These are phyloP conservation scores for Linnemannia elongata DNA, from an alignment of 192 early-diverging fungal species.

Conservation along the genomic window DNA sequence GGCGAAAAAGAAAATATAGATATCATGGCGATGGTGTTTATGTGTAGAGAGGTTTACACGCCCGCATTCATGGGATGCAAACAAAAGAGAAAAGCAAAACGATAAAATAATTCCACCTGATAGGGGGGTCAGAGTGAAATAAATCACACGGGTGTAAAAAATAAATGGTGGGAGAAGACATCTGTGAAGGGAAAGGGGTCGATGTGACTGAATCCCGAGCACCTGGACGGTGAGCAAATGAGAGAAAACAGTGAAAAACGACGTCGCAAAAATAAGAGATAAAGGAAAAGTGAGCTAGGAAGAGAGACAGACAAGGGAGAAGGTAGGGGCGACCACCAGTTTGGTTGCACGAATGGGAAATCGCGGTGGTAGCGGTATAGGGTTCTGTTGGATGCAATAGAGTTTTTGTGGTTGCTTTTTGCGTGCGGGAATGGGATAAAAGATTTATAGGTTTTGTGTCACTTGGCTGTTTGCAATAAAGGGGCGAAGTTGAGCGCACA, in stretches of 20 bases:
- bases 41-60: background rate
- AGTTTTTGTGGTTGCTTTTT: background rate
- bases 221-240: background rate
- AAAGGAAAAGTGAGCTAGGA: background rate
- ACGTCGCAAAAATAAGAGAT: background rate
- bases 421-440: background rate
- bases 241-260: background rate
- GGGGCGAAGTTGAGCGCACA: background rate
- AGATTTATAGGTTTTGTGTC: background rate
- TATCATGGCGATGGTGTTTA: background rate
- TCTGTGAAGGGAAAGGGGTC: background rate
- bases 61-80: background rate
- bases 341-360: background rate
- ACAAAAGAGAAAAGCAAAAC: background rate
- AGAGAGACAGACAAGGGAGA: background rate
- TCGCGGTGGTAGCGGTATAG: background rate
- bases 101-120: slow-evolving; percentile 2
- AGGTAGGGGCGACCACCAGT: background rate
- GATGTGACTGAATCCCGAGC: background rate
- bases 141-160: background rate
- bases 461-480: background rate
- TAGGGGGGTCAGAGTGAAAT: background rate
- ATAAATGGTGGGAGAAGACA: background rate
- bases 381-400: background rate
- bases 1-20: background rate